Conservation (phyloP, 371 early-diverging fungal genomes). For the Rhizopus arrhizus region DNA sequence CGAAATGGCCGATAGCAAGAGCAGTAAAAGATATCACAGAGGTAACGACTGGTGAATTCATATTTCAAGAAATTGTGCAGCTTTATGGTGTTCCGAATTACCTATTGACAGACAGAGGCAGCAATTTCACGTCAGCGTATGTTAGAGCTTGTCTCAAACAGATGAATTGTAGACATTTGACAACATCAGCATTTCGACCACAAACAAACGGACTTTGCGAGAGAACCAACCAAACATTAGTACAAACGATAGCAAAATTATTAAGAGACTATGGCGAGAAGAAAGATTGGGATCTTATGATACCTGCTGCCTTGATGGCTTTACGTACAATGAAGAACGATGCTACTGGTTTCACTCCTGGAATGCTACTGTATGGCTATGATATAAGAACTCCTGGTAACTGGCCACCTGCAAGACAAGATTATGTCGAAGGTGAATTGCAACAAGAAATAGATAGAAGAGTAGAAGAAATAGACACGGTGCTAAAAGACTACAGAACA, state of each 20-base stretch:
- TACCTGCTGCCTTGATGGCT: slow-evolving; percentile 8
- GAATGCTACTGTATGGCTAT: slow-evolving; percentile 25
- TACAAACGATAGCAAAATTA: slow-evolving; percentile 13
- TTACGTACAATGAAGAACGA: slow-evolving; percentile 22
- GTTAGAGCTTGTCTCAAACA: not conserved
- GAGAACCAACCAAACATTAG: slow-evolving; percentile 33
- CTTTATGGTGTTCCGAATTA: slow-evolving; percentile 9
- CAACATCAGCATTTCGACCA: slow-evolving; percentile 31
- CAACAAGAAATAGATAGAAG: too few species aligned
- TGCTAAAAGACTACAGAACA: slow-evolving; percentile 6
- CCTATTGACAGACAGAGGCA: slow-evolving; percentile 29
- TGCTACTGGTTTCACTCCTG: slow-evolving; percentile 11
- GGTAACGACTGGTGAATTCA: slow-evolving; percentile 20
- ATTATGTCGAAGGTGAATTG: too few species aligned
- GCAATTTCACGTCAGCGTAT: slow-evolving; percentile 24
- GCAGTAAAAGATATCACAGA: slow-evolving; percentile 15
- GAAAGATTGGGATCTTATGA: slow-evolving; percentile 13
- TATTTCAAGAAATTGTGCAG: slow-evolving; percentile 11
- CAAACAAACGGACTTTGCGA: slow-evolving; percentile 41
- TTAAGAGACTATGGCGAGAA: not conserved
- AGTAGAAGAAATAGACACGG: slow-evolving; percentile 17
- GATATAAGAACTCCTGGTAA: slow-evolving; percentile 18
- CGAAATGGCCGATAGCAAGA: slow-evolving; percentile 7
- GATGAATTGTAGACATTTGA: slow-evolving; percentile 21
- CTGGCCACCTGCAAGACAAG: slow-evolving; percentile 21